Percentiles rank a stretch among this genome's conserved stretches.
Conservation (phyloP, 148 eudicot species). For the Fallopia convolvulus region DNA sequence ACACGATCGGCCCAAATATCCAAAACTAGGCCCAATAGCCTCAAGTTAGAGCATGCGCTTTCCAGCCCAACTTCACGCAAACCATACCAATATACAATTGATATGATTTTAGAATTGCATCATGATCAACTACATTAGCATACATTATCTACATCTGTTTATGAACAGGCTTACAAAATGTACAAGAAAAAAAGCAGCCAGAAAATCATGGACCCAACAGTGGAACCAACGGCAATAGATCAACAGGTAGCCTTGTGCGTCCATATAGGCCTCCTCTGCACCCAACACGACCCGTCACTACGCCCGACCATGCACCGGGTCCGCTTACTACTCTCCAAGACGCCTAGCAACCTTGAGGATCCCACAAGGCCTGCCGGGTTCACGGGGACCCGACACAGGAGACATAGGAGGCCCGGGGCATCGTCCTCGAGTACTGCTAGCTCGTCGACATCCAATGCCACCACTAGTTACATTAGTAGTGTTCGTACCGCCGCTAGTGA, state of each 20-base stretch:
- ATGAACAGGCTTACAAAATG: conserved; percentile 60
- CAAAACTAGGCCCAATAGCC: neutral
- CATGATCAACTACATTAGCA: neutral
- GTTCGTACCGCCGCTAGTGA: conserved; percentile 6
- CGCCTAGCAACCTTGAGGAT: conserved; percentile 49
- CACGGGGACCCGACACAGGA: conserved; percentile 44
- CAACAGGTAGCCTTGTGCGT: conserved; percentile 57
- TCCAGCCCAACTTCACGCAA: neutral
- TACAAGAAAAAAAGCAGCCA: conserved; percentile 45
- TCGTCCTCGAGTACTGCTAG: conserved; percentile 34
- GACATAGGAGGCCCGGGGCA: conserved; percentile 20
- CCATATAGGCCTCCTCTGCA: conserved; percentile 69
- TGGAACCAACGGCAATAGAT: conserved; percentile 40
- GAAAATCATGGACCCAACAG: conserved; percentile 53
- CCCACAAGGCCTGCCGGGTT: conserved; percentile 79
- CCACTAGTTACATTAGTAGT: conserved; percentile 14
- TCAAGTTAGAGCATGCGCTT: neutral
- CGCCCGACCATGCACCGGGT: conserved; percentile 79
- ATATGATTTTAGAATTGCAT: neutral
- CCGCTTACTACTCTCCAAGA: conserved; percentile 50
- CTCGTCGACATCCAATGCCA: conserved; percentile 21
- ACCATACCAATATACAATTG: neutral
- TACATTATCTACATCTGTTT: neutral
- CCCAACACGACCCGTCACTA: conserved; percentile 56
- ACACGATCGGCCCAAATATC: neutral